phyloP scores from a whole-genome alignment of 2,329 filamentous ascomycete genomes.

The Colletotrichum ledebouriae region DNA sequence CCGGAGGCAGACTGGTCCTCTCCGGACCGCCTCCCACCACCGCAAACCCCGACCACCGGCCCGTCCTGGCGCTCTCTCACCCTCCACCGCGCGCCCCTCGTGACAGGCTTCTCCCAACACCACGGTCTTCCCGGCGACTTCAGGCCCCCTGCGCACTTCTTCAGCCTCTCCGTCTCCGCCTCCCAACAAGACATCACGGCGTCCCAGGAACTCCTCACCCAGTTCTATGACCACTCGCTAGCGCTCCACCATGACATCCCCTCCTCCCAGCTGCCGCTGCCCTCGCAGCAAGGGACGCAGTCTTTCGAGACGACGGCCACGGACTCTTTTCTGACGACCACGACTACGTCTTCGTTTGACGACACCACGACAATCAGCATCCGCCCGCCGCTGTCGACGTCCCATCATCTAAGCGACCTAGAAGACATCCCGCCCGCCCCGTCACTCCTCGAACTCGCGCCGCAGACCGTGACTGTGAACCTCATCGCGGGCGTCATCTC shows the following conservation, averaged over 20 bases:
- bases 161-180: conserved; percentile 55
- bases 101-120: conserved; percentile 66
- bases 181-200: neutral
- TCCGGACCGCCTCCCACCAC: neutral
- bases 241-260: conserved; percentile 75
- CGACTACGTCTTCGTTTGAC: conserved; percentile 48
- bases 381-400: conserved; percentile 47
- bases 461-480: conserved; percentile 86
- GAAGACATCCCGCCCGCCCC: conserved; percentile 76
- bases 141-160: conserved; percentile 57
- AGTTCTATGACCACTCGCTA: conserved; percentile 85
- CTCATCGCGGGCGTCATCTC: conserved; percentile 85
- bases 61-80: conserved; percentile 69
- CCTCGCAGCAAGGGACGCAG: neutral
- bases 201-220: conserved; percentile 58
- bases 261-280: conserved; percentile 68
- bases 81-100: conserved; percentile 59
- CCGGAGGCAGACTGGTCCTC: conserved; percentile 48
- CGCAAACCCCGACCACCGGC: conserved; percentile 29
- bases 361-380: conserved; percentile 43
- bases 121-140: conserved; percentile 53
- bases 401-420: conserved; percentile 71
- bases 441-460: conserved; percentile 76
- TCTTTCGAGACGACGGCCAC: conserved; percentile 44
- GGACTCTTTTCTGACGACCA: conserved; percentile 55